Evolutionary conservation across 805 yeast genomes (phyloP).

Genomic region (Nakazawaea pomicola): DNA sequence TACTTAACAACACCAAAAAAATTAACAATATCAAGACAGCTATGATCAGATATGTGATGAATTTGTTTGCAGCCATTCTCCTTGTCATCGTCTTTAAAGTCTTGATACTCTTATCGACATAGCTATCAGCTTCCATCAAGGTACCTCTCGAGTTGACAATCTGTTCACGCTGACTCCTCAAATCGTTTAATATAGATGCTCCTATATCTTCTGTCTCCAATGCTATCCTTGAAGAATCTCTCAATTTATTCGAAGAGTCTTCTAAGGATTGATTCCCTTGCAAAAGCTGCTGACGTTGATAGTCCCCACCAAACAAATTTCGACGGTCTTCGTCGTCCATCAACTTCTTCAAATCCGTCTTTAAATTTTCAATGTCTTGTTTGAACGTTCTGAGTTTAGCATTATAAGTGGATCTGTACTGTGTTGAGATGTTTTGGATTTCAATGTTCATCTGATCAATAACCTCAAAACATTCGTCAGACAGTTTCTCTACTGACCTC

Average conservation of each 20-base stretch:
- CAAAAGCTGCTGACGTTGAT: conserved; percentile 77
- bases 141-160: conserved; percentile 81
- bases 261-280: conserved; percentile 77
- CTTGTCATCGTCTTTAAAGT: conserved; percentile 91
- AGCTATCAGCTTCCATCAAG: conserved; percentile 82
- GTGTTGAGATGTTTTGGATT: conserved; percentile 78
- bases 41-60: conserved; percentile 87
- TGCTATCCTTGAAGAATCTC: conserved; percentile 87
- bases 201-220: conserved; percentile 91
- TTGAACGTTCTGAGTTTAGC: conserved; percentile 72
- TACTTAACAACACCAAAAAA: conserved; percentile 75
- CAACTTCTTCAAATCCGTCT: conserved; percentile 46
- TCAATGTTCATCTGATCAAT: conserved; percentile 86
- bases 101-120: conserved; percentile 83
- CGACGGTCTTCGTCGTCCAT: conserved; percentile 70
- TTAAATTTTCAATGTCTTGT: conserved; percentile 51
- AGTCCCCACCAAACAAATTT: conserved; percentile 65
- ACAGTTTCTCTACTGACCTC: conserved; percentile 56
- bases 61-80: conserved; percentile 84
- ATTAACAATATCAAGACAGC: conserved; percentile 81
- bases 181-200: conserved; percentile 80
- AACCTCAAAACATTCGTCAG: conserved; percentile 79
- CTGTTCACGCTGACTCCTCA: conserved; percentile 92
- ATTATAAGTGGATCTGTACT: conserved; percentile 63
- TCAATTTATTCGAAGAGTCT: conserved; percentile 73